These are phyloP conservation scores for Pichia terricola DNA, from an alignment of 1,139 yeast genomes.

Conservation along the genomic window DNA sequence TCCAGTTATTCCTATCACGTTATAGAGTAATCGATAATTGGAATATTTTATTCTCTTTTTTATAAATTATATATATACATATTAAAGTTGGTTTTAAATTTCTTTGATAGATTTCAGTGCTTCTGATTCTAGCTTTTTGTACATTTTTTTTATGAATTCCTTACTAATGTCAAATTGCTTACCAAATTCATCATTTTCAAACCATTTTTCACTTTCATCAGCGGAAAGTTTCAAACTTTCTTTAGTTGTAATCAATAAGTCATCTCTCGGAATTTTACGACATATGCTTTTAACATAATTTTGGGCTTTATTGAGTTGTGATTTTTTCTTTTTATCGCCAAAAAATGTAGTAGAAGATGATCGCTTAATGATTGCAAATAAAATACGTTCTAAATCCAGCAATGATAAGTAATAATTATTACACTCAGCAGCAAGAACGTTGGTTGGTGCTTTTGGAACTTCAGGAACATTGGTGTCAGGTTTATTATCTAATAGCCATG, in stretches of 20 bases:
- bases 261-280: conserved; percentile 5
- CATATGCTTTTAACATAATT: conserved; percentile 1
- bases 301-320: conserved; percentile 1
- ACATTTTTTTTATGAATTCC: conserved; percentile 9
- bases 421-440: conserved; percentile 13
- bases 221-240: background rate
- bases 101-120: conserved; percentile 12
- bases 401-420: conserved; percentile 17
- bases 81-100: conserved; percentile 5
- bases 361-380: conserved; percentile 11
- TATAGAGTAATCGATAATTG: too few species aligned
- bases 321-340: conserved; percentile 2
- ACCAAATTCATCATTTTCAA: conserved; percentile 15
- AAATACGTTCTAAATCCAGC: conserved; percentile 16
- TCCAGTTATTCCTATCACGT: too few species aligned
- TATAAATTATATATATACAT: too few species aligned
- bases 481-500: conserved; percentile 7
- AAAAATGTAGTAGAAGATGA: conserved; percentile 4
- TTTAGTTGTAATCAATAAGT: background rate
- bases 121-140: conserved; percentile 12
- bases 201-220: conserved; percentile 11
- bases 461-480: background rate
- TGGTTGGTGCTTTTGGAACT: conserved; percentile 10
- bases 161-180: conserved; percentile 13
- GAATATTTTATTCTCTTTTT: too few species aligned